Base-by-base conservation (phyloP, 352 stramenopile species). In the Globisporangium middletonii region DNA sequence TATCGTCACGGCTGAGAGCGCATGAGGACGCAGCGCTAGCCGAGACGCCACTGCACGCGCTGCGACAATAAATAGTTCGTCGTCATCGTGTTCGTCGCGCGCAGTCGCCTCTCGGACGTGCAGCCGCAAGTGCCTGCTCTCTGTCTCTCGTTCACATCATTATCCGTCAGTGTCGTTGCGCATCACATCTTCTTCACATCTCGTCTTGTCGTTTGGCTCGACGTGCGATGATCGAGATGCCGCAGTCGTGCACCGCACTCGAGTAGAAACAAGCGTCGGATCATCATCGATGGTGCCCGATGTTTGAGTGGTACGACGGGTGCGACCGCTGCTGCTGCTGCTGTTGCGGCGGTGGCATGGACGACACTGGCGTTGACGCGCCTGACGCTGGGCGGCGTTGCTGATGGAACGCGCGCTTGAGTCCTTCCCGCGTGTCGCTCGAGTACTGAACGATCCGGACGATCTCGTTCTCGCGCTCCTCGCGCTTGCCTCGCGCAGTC, bases 391-490 rank as follows among this genome's bases (percentile, higher is more conserved):
- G 1, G 9, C 5, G 33, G 5, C 33, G 33, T 12, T 12, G 33
- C 4, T 38, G 33, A 38, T 9, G 33, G 13, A 77, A 66, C 5
- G 57, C 52, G 48, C 57, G 65, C 60, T 88, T 90, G 3, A 92
- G 60, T 4, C 59, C 55, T 18, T 87, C 67, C n/a, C 82, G 82
- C 13, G 90, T 60, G 0, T 60, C 35, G 0, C 43, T 33, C 50
- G 71, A 78, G 64, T 87, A 92, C 63, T 92, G 82, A 45, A 92
- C 79, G 41, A 92, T 76, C 0, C 78, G 75, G 28, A 90, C 69
- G 23, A 90, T 75, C 57, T 89, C 79, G 30, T 73, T 71, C n/a
- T 89, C 71, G 16, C 79, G 74, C 37, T 77, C 69, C n/a, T 83
- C 70, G 43, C 80, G 75, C 12, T 72, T 69, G 11, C 66, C 53